Percentiles rank a stretch among this genome's conserved stretches.
phyloP scores from a whole-genome alignment of 106 monocot species.

The Dendrobium chrysotoxum region DNA sequence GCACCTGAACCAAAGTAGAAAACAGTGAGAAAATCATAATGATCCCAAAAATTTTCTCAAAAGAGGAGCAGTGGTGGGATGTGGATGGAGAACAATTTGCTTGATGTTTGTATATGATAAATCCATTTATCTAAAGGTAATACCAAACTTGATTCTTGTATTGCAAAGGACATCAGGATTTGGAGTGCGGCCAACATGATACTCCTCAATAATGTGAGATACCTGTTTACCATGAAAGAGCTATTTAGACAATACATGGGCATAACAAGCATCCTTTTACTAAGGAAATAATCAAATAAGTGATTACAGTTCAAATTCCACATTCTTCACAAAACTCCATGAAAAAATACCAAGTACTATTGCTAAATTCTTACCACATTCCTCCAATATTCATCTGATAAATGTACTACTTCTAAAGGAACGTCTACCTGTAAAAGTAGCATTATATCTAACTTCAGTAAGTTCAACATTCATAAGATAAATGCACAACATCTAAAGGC shows the following conservation, averaged over 20 bases:
- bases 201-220: constrained; percentile 85
- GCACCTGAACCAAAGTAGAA: constrained; percentile 47
- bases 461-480: background rate
- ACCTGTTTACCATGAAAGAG: constrained; percentile 32
- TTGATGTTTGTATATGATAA: background rate
- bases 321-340: background rate
- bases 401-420: constrained; percentile 81
- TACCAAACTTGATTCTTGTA: constrained; percentile 99
- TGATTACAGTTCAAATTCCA: background rate
- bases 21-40: background rate
- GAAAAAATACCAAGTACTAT: background rate
- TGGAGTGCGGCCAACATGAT: constrained; percentile 87
- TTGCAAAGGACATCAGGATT: constrained; percentile 99
- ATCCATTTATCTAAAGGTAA: background rate
- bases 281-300: background rate
- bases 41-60: background rate
- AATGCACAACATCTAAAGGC: background rate
- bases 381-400: constrained; percentile 95
- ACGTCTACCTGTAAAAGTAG: constrained; percentile 56
- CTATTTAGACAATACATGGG: background rate
- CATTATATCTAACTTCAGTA: background rate
- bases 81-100: background rate
- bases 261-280: background rate
- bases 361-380: constrained; percentile 58
- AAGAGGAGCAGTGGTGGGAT: background rate